phyloP scores from a whole-genome alignment of 441 rosid genomes.

The Populus hybrid region DNA sequence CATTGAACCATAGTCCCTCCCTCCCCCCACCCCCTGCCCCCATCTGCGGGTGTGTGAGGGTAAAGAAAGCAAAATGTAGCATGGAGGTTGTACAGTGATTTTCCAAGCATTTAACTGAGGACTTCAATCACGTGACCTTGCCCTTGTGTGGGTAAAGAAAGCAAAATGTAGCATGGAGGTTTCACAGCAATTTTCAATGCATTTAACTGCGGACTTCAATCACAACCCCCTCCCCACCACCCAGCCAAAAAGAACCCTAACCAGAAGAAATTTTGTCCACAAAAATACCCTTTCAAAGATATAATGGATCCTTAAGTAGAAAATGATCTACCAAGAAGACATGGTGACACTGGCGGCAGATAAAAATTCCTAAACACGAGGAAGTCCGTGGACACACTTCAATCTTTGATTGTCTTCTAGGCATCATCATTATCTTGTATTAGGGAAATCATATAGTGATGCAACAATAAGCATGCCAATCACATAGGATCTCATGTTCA shows the following conservation, averaged over 20 bases:
- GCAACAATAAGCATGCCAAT: too few relatives aligned
- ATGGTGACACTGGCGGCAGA: neutral
- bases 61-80: too few relatives aligned
- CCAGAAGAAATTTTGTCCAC: neutral
- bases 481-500: neutral
- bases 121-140: neutral
- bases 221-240: too few relatives aligned
- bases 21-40: neutral
- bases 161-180: too few relatives aligned
- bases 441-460: too few relatives aligned
- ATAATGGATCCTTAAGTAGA: neutral
- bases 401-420: too few relatives aligned
- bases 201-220: too few relatives aligned
- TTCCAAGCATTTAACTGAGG: neutral
- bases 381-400: neutral
- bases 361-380: neutral
- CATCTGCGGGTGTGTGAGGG: too few relatives aligned
- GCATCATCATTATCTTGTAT: too few relatives aligned
- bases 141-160: too few relatives aligned
- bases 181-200: too few relatives aligned
- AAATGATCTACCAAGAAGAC: neutral
- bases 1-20: neutral
- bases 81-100: neutral
- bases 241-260: too few relatives aligned
- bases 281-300: neutral